phyloP scores from a whole-genome alignment of 371 early-diverging fungal species.

The Funneliformis caledonium region DNA sequence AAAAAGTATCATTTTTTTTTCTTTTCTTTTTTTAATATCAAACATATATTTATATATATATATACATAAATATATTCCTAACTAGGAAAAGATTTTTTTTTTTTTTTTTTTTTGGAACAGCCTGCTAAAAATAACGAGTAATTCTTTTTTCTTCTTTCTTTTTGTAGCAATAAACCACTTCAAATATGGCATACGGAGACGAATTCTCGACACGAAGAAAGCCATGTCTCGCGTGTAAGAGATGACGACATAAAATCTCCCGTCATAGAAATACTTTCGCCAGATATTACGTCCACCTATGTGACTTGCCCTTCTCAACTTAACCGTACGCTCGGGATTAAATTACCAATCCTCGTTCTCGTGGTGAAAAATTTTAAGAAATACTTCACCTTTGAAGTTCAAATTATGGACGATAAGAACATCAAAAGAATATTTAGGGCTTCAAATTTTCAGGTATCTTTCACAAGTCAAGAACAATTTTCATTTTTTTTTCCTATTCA shows the following conservation, averaged over 20 bases:
- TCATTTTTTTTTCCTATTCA: neutral
- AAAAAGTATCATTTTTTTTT: neutral
- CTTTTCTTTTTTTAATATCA: neutral
- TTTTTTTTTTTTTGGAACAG: neutral
- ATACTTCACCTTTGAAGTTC: slow-evolving; percentile 92
- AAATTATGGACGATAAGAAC: slow-evolving; percentile 83
- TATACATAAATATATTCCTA: neutral
- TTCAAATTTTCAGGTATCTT: slow-evolving; percentile 87
- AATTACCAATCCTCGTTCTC: slow-evolving; percentile 86
- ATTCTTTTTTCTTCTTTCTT: neutral
- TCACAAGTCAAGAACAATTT: neutral
- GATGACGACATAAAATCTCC: slow-evolving; percentile 85
- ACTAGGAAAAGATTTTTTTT: neutral
- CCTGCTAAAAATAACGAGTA: neutral
- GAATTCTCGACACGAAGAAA: slow-evolving; percentile 47
- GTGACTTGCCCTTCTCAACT: slow-evolving; percentile 83
- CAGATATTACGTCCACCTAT: slow-evolving; percentile 82
- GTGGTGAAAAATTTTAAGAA: slow-evolving; percentile 85
- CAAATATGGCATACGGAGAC: slow-evolving; percentile 70
- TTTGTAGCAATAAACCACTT: slow-evolving; percentile 76
- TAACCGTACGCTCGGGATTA: slow-evolving; percentile 87
- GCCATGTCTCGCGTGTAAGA: slow-evolving; percentile 75
- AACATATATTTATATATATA: neutral
- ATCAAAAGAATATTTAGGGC: slow-evolving; percentile 81
- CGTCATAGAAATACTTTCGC: slow-evolving; percentile 80